A percentile compares a stretch with the other conserved stretches of the same genome.
phyloP scores from a whole-genome alignment of 108 stramenopile genomes.

The Schizochytrium sp. region DNA sequence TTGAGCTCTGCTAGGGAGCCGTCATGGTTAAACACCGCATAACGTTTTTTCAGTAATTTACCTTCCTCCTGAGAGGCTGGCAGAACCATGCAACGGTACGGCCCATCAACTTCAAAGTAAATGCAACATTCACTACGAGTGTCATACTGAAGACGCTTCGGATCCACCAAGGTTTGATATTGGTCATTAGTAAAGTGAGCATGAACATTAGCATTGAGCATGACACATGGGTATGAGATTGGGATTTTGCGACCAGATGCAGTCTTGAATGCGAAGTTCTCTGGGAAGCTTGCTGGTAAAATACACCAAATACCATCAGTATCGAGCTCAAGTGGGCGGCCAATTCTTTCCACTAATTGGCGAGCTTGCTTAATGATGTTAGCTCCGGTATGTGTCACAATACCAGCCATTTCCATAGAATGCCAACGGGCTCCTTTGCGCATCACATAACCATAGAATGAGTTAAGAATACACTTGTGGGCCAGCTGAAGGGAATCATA shows the following conservation, averaged over 20 bases:
- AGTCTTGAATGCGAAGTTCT: conserved; percentile 82
- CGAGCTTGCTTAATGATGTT: conserved; percentile 96
- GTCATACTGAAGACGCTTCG: conserved; percentile 82
- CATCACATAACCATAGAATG: conserved; percentile 99
- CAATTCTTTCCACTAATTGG: conserved; percentile 93
- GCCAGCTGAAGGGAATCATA: conserved; percentile 99
- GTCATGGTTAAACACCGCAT: conserved; percentile 99
- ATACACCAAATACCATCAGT: conserved; percentile 99
- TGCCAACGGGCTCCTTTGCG: conserved; percentile 99
- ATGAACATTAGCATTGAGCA: conserved; percentile 99
- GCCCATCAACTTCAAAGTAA: conserved; percentile 99
- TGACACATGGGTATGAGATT: conserved; percentile 92
- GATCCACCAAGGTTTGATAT: conserved; percentile 91
- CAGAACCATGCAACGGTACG: conserved; percentile 97
- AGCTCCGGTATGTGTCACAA: conserved; percentile 98
- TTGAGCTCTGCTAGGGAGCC: conserved; percentile 98
- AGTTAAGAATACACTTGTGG: conserved; percentile 98
- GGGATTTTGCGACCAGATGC: conserved; percentile 86
- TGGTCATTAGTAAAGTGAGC: conserved; percentile 99
- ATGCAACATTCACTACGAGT: conserved; percentile 95
- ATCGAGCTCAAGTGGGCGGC: conserved; percentile 97
- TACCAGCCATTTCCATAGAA: conserved; percentile 99
- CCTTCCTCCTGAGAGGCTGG: conserved; percentile 99
- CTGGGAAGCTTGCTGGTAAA: conserved; percentile 94
- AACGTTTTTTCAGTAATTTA: conserved; percentile 97